These are phyloP conservation scores for Voacanga thouarsii DNA, from an alignment of 257 asterid genomes.

Conservation along the genomic window DNA sequence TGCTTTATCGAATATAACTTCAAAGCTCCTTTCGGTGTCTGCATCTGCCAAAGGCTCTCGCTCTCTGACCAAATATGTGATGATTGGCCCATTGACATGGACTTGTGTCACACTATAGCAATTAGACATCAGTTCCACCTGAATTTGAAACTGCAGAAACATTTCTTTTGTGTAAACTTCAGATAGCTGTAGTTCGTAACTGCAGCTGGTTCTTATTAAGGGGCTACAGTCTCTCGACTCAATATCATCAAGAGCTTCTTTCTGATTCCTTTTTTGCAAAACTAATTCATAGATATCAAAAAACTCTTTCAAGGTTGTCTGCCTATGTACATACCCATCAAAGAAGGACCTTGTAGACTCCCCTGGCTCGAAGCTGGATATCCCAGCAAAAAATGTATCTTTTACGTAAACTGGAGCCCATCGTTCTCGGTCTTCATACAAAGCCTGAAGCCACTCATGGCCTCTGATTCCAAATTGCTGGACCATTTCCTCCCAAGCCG, in stretches of 20 bases:
- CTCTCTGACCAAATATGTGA: slow-evolving; percentile 33
- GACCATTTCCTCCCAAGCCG: slow-evolving; percentile 39
- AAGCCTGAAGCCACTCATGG: slow-evolving; percentile 28
- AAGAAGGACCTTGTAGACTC: slow-evolving; percentile 24
- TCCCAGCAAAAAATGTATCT: slow-evolving; percentile 37
- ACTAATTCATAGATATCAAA: slow-evolving; percentile 25
- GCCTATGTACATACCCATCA: slow-evolving; percentile 27
- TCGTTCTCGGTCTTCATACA: slow-evolving; percentile 38
- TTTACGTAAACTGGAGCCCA: slow-evolving; percentile 41
- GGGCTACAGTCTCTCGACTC: slow-evolving; percentile 27
- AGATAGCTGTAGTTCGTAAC: slow-evolving; percentile 30
- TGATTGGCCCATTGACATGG: slow-evolving; percentile 26
- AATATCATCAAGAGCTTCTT: slow-evolving; percentile 33
- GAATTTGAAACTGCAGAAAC: slow-evolving; percentile 29
- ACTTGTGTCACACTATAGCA: slow-evolving; percentile 27
- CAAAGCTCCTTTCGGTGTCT: slow-evolving; percentile 15
- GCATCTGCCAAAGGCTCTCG: slow-evolving; percentile 18
- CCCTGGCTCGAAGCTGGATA: slow-evolving; percentile 19
- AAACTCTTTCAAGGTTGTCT: slow-evolving; percentile 35
- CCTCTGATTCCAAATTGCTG: slow-evolving; percentile 26
- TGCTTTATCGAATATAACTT: slow-evolving; percentile 30
- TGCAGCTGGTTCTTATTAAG: slow-evolving; percentile 23
- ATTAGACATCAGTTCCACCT: slow-evolving; percentile 25
- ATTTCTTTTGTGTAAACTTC: slow-evolving; percentile 35
- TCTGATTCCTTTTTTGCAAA: slow-evolving; percentile 23